Conservation (phyloP, 441 rosid species). For the Brassica balearica region DNA sequence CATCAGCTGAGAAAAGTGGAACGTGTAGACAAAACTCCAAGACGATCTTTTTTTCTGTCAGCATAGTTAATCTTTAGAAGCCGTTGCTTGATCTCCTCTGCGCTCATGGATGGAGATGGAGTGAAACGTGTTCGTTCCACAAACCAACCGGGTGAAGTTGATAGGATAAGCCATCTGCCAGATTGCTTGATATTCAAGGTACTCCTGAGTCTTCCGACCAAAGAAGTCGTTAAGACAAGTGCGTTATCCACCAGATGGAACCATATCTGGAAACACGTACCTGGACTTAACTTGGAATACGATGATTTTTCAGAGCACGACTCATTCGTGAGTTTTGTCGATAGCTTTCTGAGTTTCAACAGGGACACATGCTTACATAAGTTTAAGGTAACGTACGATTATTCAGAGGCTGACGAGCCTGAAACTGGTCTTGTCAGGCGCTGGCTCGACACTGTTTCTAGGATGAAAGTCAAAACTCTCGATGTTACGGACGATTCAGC, state of each 20-base stretch:
- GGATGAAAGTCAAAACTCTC: neutral
- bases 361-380: neutral
- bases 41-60: neutral
- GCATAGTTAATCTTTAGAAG: neutral
- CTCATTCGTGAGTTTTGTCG: neutral
- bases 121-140: neutral
- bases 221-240: neutral
- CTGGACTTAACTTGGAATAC: neutral
- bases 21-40: neutral
- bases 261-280: constrained; percentile 1
- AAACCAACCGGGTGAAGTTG: neutral
- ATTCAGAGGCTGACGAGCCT: neutral
- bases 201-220: constrained; percentile 1
- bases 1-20: neutral
- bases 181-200: neutral
- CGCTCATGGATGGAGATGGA: neutral
- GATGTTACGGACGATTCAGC: neutral
- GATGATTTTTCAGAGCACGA: neutral
- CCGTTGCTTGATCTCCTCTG: constrained; percentile 6
- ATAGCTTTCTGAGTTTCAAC: neutral
- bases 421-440: neutral
- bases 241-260: neutral
- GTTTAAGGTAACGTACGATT: neutral
- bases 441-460: neutral
- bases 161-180: neutral